Base-by-base conservation (phyloP, 306 rosid genomes). In the Gastrolobium villosum region DNA sequence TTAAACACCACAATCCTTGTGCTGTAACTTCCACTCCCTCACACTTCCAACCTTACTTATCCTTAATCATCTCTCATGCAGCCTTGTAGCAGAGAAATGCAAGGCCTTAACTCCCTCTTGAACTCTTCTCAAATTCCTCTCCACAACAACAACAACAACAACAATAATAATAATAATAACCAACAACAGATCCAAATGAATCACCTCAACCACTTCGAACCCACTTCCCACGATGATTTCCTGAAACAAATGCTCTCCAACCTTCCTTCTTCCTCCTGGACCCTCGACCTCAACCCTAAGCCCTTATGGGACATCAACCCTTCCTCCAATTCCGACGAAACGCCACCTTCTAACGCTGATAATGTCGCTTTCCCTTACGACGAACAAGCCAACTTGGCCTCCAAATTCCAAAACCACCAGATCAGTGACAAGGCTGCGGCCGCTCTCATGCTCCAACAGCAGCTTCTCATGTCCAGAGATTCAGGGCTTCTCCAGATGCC, bases 221-320 rank as follows among this genome's bases (percentile, higher is more conserved):
- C 85, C n/a, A 56, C 85, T 40, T 71, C 92, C 20, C 89, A 90
- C 71, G 99, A 95, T 32, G 99, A 93, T 81, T 93, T 95, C 20
- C 88, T 95, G 76, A 96, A 95, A 39, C 98, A 95, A 84, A 89
- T 95, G 87, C 95, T 95, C 67, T 89, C 96, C 34, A 86, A 79
- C 48, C 84, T 93, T 65, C 88, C 88, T 56, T 71, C 93, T 14
- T 85, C 84, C 48, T 80, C 97, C 0, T 91, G 95, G 95, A 39
- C 46, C 28, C 73, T 87, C 3, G 92, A 89, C 83, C 89, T 86
- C 44, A 78, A 61, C 28, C 60, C 79, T 32, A 63, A 56, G 68
- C 72, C 85, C 68, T 84, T 89, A 3, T 91, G 96, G 93, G 92
- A 91, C 57, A 62, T 76, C 10, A 46, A 73, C 32, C 78, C 79